Percentiles rank a stretch among this genome's conserved stretches.
These are phyloP conservation scores for Nematodospora anomalae DNA, from an alignment of 1,139 yeast genomes.

Conservation along the genomic window DNA sequence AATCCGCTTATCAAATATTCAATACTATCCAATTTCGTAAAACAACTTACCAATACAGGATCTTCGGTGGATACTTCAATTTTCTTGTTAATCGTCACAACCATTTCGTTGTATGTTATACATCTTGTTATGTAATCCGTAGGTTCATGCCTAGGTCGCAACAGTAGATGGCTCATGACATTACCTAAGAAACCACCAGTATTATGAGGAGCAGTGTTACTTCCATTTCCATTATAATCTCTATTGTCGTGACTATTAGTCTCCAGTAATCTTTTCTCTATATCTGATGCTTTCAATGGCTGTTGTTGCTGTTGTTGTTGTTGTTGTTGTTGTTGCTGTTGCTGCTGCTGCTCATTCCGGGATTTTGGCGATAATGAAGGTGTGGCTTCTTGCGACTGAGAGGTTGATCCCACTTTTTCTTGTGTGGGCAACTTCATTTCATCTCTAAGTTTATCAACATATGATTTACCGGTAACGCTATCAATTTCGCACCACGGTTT, in stretches of 20 bases:
- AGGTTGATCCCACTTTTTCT: conserved; percentile 6
- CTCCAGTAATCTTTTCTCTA: conserved; percentile 12
- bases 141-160: conserved; percentile 36
- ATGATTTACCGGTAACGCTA: conserved; percentile 31
- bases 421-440: conserved; percentile 36
- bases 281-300: conserved; percentile 10
- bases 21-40: conserved; percentile 44
- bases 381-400: neutral
- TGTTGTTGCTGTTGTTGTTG: neutral
- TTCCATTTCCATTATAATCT: neutral
- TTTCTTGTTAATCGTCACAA: conserved; percentile 45
- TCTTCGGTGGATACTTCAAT: conserved; percentile 47
- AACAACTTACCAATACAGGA: conserved; percentile 45
- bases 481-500: conserved; percentile 46
- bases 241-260: neutral
- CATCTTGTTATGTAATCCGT: conserved; percentile 47
- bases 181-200: conserved; percentile 20
- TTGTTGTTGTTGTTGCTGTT: neutral
- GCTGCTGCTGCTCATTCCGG: neutral
- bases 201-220: neutral
- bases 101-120: conserved; percentile 39
- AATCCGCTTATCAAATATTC: conserved; percentile 39
- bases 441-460: conserved; percentile 43
- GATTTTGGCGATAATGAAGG: neutral
- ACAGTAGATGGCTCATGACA: conserved; percentile 30